Base-by-base conservation (phyloP, 2,329 filamentous ascomycete species). In the Metarhizium sp. region DNA sequence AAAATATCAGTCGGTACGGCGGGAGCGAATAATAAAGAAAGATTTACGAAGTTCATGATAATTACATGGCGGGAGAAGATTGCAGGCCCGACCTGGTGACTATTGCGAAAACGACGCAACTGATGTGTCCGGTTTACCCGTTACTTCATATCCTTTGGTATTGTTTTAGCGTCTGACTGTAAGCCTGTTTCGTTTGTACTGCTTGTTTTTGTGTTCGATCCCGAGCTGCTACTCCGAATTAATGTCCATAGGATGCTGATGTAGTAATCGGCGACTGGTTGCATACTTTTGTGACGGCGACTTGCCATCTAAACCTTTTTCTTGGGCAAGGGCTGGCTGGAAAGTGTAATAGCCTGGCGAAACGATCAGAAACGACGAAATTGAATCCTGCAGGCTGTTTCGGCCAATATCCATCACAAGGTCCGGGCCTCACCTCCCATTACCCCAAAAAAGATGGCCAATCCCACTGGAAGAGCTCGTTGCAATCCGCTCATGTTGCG, bases 371-470 rank as follows among this genome's bases (percentile, higher is more conserved):
- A 34, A 47, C 16, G 42, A 47, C 25, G 8, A 13, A 6, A 20
- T 38, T 8, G n/a, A 14, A 51, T 36, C 4, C 1, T 18, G 32
- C n/a, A 29, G 16, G 18, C 32, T 38, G 49, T 2, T 11, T 36
- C n/a, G 6, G 40, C 40, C 16, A 45, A 38, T 36, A 7, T 34
- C 14, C 25, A n/a, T 49, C 30, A 36, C 25, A 25, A 18, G 18
- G 6, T 30, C 7, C 16, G 34, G 11, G 48, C 34, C 67, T 55
- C 40, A 72, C 71, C 71, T 56, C 70, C 68, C 46, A 69, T 56
- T 34, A 73, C 65, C 34, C 71, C 71, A 29, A 64, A 71, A 55
- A 73, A 72, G 10, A 69, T 59, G 13, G 71, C 67, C 38, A 73
- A 58, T 25, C 66, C 69, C 51, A 70, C 52, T 7, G 71, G 71